Base-by-base conservation (phyloP, 2,329 filamentous ascomycete species). In the Verticillium klebahnii region DNA sequence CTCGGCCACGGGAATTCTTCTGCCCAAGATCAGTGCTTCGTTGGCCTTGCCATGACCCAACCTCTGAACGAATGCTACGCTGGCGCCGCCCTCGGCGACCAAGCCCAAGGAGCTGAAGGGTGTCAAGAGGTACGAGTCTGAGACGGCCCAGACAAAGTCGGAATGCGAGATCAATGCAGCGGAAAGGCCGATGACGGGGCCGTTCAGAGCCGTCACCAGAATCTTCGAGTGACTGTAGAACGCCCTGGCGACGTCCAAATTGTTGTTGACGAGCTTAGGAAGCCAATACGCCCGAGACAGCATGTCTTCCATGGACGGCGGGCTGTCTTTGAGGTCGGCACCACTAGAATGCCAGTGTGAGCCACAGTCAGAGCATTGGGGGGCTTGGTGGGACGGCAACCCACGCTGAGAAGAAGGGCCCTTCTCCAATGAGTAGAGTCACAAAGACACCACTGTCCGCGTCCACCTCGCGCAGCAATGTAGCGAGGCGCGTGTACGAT, bases 1-100 rank as follows among this genome's bases (percentile, higher is more conserved):
- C 71, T 95, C 91, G 29, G 89, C 86, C 57, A 83, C 82, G 0
- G 81, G 76, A 68, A 96, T 90, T 56, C 85, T 82, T 75, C 89
- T 89, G 68, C 87, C 90, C 87, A 93, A 91, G 65, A 96, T 86
- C 11, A 96, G 81, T 23, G 92, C 92, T 77, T 96, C 92, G 69
- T 93, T 93, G 4, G 91, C 91, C 71, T 91, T 91, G 63, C 82
- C 78, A 57, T 92, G 84, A 1, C 92, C 92, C 36, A 96, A 77
- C 0, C 91, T 78, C 69, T 89, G 83, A 14, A 93, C 89, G 63
- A 96, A 87, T 0, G 86, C 89, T 45, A 85, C 77, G 19, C 85
- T 89, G 0, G 90, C 85, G 54, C 87, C 89, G 34, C 92, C 92
- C 75, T 96, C 92, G 60, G 90, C 82, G 0, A 95, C 91, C 0